Evolutionary conservation across 176 grass and related monocot genomes (phyloP).

Genomic region (Puccinellia tenuiflora): DNA sequence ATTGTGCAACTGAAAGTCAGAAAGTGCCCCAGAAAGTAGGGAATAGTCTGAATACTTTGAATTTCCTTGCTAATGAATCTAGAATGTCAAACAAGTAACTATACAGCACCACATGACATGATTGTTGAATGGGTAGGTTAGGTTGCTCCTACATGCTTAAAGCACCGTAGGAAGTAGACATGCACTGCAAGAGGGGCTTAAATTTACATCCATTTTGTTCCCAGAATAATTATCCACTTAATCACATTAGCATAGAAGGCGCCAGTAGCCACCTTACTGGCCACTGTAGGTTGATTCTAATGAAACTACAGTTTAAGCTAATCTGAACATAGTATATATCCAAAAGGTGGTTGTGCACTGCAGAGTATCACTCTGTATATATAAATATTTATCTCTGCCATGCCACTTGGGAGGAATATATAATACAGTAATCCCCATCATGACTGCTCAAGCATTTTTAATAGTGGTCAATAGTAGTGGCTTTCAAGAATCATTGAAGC

Average conservation of each 20-base stretch:
- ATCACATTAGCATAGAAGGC: background rate
- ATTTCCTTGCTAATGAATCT: conserved; percentile 11
- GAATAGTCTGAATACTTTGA: background rate
- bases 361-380: background rate
- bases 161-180: conserved; percentile 37
- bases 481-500: conserved; percentile 35
- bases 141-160: conserved; percentile 13
- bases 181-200: background rate
- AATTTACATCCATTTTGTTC: background rate
- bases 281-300: background rate
- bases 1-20: background rate
- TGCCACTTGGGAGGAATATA: conserved; percentile 10
- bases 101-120: conserved; percentile 34
- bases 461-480: conserved; percentile 35
- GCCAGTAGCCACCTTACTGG: background rate
- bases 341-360: background rate
- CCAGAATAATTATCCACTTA: background rate
- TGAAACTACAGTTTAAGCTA: background rate
- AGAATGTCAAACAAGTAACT: conserved; percentile 37
- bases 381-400: background rate
- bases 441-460: background rate
- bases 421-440: conserved; percentile 18
- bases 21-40: background rate
- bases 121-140: conserved; percentile 29
- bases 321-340: conserved; percentile 20